Evolutionary conservation across 2,329 filamentous ascomycete genomes (phyloP), one percentile per base, ranked within the genome.

Genomic region (Colletotrichum eremochloae): DNA sequence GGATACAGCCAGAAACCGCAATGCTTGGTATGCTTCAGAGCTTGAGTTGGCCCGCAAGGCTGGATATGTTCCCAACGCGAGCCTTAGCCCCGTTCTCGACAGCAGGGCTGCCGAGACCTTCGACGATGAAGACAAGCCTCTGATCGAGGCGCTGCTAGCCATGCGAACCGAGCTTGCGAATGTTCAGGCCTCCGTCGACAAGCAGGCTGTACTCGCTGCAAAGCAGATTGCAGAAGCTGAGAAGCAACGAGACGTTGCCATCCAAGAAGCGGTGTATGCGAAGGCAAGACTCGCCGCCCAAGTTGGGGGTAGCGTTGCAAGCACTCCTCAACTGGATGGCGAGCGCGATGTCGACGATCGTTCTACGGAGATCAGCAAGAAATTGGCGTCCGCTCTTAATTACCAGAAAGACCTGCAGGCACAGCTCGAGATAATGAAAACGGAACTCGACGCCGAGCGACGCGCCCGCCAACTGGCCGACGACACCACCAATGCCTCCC

Each of bases 21-120:
- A 97, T 82, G 96, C 96, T 0, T 99, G 96, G 96, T 98, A 97
- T 81, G 94, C 95, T 9, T 98, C 96, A 0, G 96, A 99, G 82
- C 86, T 99, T 57, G 94, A 97, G 70, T 86, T 99, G 74, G 97
- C 96, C 8, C 91, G 93, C 62, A 97, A 97, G 82, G 90, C 94
- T 52, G 96, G 96, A 6, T 99, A 98, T 78, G 88, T 90, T 8
- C 89, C 94, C 20, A 94, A 90, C 74, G 85, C 90, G 3, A 90
- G 91, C 1, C 88, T 90, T 36, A 93, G 90, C 78, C 91, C 94
- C 18, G 87, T 91, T 0, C 85, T 97, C 33, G 96, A 98, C 74
- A 91, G 93, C 75, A 91, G 93, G 72, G 87, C 89, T 0, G 87
- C 92, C 3, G 94, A 97, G 76, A 91, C 91, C 0, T 95, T 99